Conservation (phyloP, 2,329 filamentous ascomycete genomes). For the Microsporum canis region DNA sequence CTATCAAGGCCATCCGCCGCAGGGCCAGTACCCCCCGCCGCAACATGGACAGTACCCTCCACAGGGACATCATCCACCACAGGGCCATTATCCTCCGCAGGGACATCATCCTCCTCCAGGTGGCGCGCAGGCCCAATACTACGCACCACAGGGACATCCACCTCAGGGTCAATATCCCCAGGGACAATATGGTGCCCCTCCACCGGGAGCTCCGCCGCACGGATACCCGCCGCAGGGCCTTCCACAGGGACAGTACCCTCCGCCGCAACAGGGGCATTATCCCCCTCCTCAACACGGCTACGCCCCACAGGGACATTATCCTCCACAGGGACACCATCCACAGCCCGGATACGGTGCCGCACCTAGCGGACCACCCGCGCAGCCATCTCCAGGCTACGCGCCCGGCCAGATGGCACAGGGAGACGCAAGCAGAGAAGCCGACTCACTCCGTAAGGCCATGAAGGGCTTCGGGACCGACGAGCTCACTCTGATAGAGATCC, state of each 20-base stretch:
- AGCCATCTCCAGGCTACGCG: conserved; percentile 59
- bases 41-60: conserved; percentile 5
- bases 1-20: conserved; percentile 13
- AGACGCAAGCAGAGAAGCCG: conserved; percentile 53
- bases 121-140: conserved; percentile 7
- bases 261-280: neutral
- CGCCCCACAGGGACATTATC: conserved; percentile 6
- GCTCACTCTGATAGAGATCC: conserved; percentile 53
- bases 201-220: conserved; percentile 7
- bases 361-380: conserved; percentile 35
- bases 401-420: conserved; percentile 50
- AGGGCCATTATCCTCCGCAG: conserved; percentile 8
- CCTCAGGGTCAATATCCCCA: conserved; percentile 8
- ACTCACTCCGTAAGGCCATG: conserved; percentile 63
- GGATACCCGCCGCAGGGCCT: conserved; percentile 11
- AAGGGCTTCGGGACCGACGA: conserved; percentile 80
- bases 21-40: conserved; percentile 6
- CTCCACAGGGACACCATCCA: conserved; percentile 7
- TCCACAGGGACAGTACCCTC: conserved; percentile 11
- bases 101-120: conserved; percentile 8
- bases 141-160: conserved; percentile 7
- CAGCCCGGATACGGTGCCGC: conserved; percentile 8
- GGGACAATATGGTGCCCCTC: conserved; percentile 9
- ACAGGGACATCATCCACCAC: conserved; percentile 4
- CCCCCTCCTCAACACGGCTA: conserved; percentile 10